Evolutionary conservation across 352 stramenopile species (phyloP).

Genomic region (Phytophthora hibernalis): DNA sequence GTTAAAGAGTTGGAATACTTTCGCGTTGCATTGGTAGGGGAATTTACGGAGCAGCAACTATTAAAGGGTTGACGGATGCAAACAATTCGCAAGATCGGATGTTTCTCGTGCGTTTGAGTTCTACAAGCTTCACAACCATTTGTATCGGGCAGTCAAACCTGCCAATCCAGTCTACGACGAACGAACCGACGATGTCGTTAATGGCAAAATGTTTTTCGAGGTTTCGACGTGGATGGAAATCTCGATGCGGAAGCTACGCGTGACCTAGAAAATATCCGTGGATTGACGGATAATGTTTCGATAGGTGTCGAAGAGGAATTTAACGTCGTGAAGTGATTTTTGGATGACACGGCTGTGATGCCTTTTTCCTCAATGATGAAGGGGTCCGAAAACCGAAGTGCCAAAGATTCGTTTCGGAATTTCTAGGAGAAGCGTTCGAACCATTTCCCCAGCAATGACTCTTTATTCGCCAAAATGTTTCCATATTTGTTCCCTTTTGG

Average conservation of each 20-base stretch:
- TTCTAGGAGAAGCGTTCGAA: not conserved
- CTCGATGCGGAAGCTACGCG: not conserved
- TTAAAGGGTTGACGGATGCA: constrained; percentile 3
- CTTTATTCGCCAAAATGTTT: constrained; percentile 2
- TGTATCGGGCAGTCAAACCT: not conserved
- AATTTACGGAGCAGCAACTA: not conserved
- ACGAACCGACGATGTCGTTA: not conserved
- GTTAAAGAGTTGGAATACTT: not conserved
- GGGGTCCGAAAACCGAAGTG: not conserved
- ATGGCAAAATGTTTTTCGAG: not conserved
- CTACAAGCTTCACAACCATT: not conserved
- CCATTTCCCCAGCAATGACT: not conserved
- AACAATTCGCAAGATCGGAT: not conserved
- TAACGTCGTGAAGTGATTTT: not conserved
- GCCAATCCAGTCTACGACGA: not conserved
- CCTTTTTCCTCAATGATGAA: not conserved
- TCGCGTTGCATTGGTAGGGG: not conserved
- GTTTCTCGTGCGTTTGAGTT: not conserved
- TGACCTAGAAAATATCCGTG: constrained; percentile 12
- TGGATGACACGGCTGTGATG: constrained; percentile 1
- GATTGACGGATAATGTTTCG: not conserved
- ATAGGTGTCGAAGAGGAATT: not conserved
- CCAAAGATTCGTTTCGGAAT: not conserved
- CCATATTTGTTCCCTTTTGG: not conserved
- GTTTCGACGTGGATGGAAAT: not conserved